phyloP scores from a whole-genome alignment of 2,329 filamentous ascomycete species.

The Trichoderma sp. region DNA sequence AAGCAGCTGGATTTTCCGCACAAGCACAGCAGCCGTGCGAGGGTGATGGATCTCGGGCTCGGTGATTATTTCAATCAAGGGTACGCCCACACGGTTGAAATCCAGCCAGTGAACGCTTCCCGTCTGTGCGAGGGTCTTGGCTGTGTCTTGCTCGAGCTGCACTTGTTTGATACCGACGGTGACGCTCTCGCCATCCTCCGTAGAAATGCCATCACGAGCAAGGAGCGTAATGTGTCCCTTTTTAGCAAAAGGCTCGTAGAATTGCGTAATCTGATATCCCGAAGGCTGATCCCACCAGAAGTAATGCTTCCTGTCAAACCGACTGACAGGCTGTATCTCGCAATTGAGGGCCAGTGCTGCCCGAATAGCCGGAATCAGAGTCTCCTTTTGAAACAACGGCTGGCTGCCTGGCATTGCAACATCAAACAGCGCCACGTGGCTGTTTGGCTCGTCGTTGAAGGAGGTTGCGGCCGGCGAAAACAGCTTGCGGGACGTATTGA shows the following conservation, averaged over 20 bases:
- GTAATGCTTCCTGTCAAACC: conserved; percentile 96
- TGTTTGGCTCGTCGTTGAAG: conserved; percentile 72
- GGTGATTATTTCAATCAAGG: conserved; percentile 94
- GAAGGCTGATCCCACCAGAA: conserved; percentile 98
- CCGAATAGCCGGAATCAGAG: conserved; percentile 84
- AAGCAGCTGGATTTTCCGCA: conserved; percentile 83
- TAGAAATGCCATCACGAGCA: conserved; percentile 75
- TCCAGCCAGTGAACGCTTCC: conserved; percentile 78
- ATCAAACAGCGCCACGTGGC: conserved; percentile 87
- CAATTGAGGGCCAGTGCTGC: conserved; percentile 85
- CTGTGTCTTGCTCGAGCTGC: conserved; percentile 97
- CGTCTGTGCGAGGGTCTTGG: conserved; percentile 83
- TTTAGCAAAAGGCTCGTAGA: conserved; percentile 72
- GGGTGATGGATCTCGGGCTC: conserved; percentile 85
- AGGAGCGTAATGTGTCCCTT: conserved; percentile 72
- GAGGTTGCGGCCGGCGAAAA: conserved; percentile 75
- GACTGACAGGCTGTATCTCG: conserved; percentile 71
- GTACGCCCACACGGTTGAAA: conserved; percentile 89
- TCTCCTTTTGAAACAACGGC: conserved; percentile 79
- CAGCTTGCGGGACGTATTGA: conserved; percentile 86
- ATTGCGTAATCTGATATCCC: conserved; percentile 98
- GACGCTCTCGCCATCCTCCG: conserved; percentile 69
- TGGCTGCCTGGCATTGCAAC: conserved; percentile 86
- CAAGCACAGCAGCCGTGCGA: conserved; percentile 81
- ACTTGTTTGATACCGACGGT: conserved; percentile 86